Base-by-base conservation (phyloP, 2,329 filamentous ascomycete genomes). In the Penicillium brasilianum region DNA sequence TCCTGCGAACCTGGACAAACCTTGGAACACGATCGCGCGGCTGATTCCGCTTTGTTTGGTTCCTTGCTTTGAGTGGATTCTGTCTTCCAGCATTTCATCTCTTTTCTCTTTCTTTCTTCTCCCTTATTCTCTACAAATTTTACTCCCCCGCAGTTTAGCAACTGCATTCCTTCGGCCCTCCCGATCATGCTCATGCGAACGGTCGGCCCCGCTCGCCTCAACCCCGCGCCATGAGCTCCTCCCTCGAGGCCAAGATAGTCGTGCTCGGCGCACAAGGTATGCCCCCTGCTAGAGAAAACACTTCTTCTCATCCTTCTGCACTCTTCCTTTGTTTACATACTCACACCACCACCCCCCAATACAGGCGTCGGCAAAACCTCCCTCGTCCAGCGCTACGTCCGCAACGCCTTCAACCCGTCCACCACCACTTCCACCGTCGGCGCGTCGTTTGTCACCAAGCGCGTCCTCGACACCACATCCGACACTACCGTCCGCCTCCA, bases 401-500 rank as follows among this genome's bases (percentile, higher is more conserved):
- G 77, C 60, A 81, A 81, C 58, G 70, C 74, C 54, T 80, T 81
- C 66, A 76, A 73, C 59, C 74, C 78, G n/a, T 69, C 78, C 32
- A 70, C 73, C 44, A 77, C 78, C 62, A 74, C 79, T 57, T 90
- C 88, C 5, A 93, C 90, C n/a, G 88, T 93, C 60, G 90, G 90
- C 74, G 90, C 90, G 30, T 91, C 88, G 73, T 93, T 93, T 77
- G 83, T 92, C 74, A 90, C 90, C 46, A 93, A 93, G 79, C 87
- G 89, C 72, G 88, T 93, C 62, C 83, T 91, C 67, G 93, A 97
- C 78, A 87, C 87, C 63, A 91, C 97, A 74, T 91, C 90, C 22
- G 91, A 94, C 71, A 95, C 92, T 1, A 84, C 91, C 25, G 92
- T 97, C 37, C 88, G 93, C n/a, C 83, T 97, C 39, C 93, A 97